These are phyloP conservation scores for Dioscorea zingiberensis DNA, from an alignment of 106 monocot genomes.

Conservation along the genomic window DNA sequence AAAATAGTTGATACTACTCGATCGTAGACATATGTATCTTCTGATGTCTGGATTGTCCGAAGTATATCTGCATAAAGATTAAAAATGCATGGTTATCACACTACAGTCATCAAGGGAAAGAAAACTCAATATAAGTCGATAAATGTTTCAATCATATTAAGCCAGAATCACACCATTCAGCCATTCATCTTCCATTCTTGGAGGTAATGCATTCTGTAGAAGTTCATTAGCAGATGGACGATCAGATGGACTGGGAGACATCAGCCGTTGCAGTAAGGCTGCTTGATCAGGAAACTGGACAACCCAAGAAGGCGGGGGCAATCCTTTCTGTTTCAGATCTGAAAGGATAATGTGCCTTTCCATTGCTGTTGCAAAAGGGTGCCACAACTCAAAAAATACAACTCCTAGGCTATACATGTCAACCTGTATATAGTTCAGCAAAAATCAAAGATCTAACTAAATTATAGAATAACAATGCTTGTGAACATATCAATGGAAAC, in stretches of 20 bases:
- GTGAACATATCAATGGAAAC: too few species aligned
- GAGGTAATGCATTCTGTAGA: constrained; percentile 74
- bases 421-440: constrained; percentile 35
- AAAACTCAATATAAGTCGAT: neutral
- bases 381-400: constrained; percentile 98
- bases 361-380: constrained; percentile 91
- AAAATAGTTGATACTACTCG: constrained; percentile 86
- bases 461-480: too few species aligned
- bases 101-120: neutral
- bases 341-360: constrained; percentile 86
- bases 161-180: constrained; percentile 53
- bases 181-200: constrained; percentile 98
- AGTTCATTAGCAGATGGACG: constrained; percentile 84
- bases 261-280: constrained; percentile 46
- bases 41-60: constrained; percentile 73
- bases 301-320: constrained; percentile 60
- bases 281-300: constrained; percentile 63
- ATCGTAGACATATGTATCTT: constrained; percentile 92
- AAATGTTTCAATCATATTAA: neutral
- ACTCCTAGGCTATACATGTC: constrained; percentile 99
- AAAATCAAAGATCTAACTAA: too few species aligned
- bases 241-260: constrained; percentile 73
- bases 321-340: constrained; percentile 79
- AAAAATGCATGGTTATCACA: neutral
- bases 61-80: constrained; percentile 61